Base-by-base conservation (phyloP, 2,329 filamentous ascomycete species). In the Daldinia sp. region DNA sequence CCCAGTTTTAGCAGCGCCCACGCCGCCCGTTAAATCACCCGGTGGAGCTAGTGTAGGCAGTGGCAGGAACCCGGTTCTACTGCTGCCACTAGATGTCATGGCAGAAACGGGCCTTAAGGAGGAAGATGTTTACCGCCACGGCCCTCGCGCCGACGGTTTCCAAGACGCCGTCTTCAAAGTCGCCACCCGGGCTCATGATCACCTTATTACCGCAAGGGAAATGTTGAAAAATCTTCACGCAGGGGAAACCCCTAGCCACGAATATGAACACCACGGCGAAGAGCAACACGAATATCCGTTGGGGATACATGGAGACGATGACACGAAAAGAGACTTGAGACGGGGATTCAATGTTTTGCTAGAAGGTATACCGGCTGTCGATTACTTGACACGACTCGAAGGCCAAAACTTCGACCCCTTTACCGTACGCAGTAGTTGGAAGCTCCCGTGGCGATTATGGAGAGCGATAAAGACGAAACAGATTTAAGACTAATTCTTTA, bases 101-200 rank as follows among this genome's bases (percentile, higher is more conserved):
- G 91, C 92, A 0, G 88, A 94, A 69, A 81, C 86, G 4, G 89
- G 89, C 1, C 85, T 98, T 0, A 87, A 87, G 53, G 94, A 98
- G 75, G 95, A 99, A 75, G 92, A 97, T 41, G 90, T 99, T 0
- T 91, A 96, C 62, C 86, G 94, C 7, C 83, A 88, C 39, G 94
- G 94, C 0, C 88, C 90, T 0, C 80, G 86, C n/a, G 94, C 94
- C 0, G 82, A 87, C 0, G 94, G 94, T 0, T 82, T 98, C 15
- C 88, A 91, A 63, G 94, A 99, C 76, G 94, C 94, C 3, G 87
- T 98, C 0, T 99, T 98, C 77, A 85, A 87, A 3, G 92, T 99
- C 11, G 95, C 95, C 0, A 99, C 95, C 0, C 87, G 94, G 34
- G 95, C 95, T 5, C 96, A 96, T 73, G 95, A 99, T 75, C 95